Base-by-base conservation (phyloP, 228 moss, liverwort and hornwort species). In the Sphagnum magellanicum region DNA sequence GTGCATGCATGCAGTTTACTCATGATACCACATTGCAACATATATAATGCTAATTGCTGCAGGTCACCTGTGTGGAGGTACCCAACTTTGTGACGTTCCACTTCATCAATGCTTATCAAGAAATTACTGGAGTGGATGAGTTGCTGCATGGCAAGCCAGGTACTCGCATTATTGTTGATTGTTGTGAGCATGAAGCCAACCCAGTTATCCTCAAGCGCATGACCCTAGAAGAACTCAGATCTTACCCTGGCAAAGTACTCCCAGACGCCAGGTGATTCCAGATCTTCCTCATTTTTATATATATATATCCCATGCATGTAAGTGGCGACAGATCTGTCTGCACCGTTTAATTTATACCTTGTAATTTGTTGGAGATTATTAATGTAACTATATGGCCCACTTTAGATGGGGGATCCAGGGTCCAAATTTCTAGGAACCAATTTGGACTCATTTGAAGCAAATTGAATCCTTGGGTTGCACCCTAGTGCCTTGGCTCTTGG, bases 31-130 rank as follows among this genome's bases (percentile, higher is more conserved):
- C 32, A 32, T 32, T 32, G 32, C 32, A 32, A 32, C 32, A 32
- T 32, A 32, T 32, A 32, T 32, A 32, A 2, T 32, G 32, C 32
- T 32, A 32, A 32, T 57, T 17, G 15, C 51, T 68, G 48, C 68
- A 75, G 79, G 79, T 75, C 12, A 72, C 79, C 4, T 58, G 59
- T 48, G 71, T 76, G 15, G 71, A 71, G 60, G 76, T 76, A 16
- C 79, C 79, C 11, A 74, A 74, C 63, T 79, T 79, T 60, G 79
- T 79, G 50, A 79, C 79, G 10, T 79, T 79, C 53, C 79, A 79
- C 60, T 79, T 79, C 61, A 79, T 79, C 61, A 79, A 79, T 50
- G 79, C 74, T 6, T 79, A 79, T 59, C 74, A 79, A 67, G 79
- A 79, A 53, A 32, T 3, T 32, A 58, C 58, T 5, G 74, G 66